Base-by-base conservation (phyloP, 2,329 filamentous ascomycete species). In the Anisogramma anomala region DNA sequence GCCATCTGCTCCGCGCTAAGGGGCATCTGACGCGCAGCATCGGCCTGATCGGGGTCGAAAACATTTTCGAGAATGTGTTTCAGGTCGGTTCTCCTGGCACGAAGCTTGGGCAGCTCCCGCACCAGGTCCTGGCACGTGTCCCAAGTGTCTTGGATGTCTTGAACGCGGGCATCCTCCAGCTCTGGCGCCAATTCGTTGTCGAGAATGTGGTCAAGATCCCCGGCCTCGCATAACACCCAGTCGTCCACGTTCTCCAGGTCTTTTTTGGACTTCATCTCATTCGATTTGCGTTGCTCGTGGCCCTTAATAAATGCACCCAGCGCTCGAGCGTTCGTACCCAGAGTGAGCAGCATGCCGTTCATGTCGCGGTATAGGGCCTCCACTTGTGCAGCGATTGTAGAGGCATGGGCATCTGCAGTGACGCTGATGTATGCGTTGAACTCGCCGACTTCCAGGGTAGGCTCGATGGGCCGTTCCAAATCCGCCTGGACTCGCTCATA, bases 321-420 rank as follows among this genome's bases (percentile, higher is more conserved):
- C 5, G 84, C 77, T 13, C 74, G 68, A 9, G 68, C 77, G 56
- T 96, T 96, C 36, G 95, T 72, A 8, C 89, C 89, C 30, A 96
- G 66, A 0, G 84, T 89, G 53, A 95, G 86, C 32, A 98, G 79
- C 91, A 96, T 98, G 10, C 84, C 84, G 58, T 91, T 89, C 56
- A 89, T 84, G 53, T 89, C 84, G 33, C 82, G 74, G 57, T 84
- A 91, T 1, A 82, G 66, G 14, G 75, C 71, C 53, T 82, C 77
- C 17, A 78, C 75, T 50, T 80, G 77, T 7, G 71, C 68, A 3
- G 76, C 71, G 23, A 81, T 36, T 15, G 46, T 66, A 33, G 68
- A 77, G 41, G 78, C 71, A 39, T 67, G 65, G 11, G 69, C 69
- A 11, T 68, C 65, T 3, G 69, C 63, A 5, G 65, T 65, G 30